Evolutionary conservation across 2,329 filamentous ascomycete species (phyloP).

Genomic region (Fusarium sp.): DNA sequence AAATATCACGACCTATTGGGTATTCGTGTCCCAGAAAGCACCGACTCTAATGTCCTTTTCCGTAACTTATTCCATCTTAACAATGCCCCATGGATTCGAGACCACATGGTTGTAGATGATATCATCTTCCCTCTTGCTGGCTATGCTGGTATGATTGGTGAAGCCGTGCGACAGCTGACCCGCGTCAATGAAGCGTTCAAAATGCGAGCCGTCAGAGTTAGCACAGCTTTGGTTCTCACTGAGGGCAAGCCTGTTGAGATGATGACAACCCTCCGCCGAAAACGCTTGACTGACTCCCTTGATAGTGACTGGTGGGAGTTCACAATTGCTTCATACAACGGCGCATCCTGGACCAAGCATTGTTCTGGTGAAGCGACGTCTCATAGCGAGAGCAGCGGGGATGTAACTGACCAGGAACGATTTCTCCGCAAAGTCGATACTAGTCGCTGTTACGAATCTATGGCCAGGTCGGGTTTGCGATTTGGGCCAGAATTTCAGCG

Average conservation of each 20-base stretch:
- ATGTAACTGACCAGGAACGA: background rate
- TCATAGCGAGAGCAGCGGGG: background rate
- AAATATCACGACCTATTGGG: slow-evolving; percentile 1
- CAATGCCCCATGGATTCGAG: slow-evolving; percentile 4
- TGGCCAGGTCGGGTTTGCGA: background rate
- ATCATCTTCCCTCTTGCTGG: slow-evolving; percentile 6
- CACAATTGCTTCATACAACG: slow-evolving; percentile 1
- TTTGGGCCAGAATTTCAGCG: slow-evolving; percentile 8
- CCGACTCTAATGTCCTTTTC: background rate
- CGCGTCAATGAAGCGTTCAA: slow-evolving; percentile 2
- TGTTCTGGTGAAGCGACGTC: slow-evolving; percentile 7
- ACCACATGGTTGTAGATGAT: slow-evolving; percentile 5
- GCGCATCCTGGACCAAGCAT: slow-evolving; percentile 3
- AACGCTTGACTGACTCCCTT: slow-evolving; percentile 5
- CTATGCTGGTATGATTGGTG: slow-evolving; percentile 5
- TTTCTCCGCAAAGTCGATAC: background rate
- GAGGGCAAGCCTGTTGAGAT: slow-evolving; percentile 8
- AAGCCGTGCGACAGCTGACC: slow-evolving; percentile 3
- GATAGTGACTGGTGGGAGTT: slow-evolving; percentile 15
- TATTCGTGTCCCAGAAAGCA: background rate
- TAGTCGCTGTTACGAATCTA: slow-evolving; percentile 7
- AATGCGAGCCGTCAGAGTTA: slow-evolving; percentile 1
- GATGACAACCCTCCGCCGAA: background rate
- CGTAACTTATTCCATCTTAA: slow-evolving; percentile 5
- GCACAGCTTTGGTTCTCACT: background rate